These are phyloP conservation scores for Globisporangium uncinulatum DNA, from an alignment of 352 stramenopile species.

Conservation along the genomic window DNA sequence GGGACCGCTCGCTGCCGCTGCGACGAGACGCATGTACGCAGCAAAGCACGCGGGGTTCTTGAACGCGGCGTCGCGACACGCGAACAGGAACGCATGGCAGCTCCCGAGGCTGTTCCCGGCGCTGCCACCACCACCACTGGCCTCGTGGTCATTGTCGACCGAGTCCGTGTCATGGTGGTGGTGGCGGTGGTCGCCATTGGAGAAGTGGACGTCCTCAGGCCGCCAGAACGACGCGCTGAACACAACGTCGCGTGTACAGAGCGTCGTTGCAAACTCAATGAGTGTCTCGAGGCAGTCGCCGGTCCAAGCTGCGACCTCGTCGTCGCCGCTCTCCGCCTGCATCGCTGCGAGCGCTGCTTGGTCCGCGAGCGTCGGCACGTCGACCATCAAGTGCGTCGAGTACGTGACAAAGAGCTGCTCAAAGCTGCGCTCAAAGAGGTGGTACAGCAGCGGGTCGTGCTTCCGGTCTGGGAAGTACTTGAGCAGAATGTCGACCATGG, in stretches of 20 bases:
- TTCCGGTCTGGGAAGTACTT: conserved; percentile 75
- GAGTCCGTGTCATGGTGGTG: conserved; percentile 26
- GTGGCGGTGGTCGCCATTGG: not conserved
- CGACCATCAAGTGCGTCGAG: conserved; percentile 74
- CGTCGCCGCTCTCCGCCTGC: conserved; percentile 54
- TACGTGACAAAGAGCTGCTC: conserved; percentile 67
- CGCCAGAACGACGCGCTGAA: conserved; percentile 72
- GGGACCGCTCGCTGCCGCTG: conserved; percentile 51
- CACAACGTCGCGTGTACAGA: conserved; percentile 46
- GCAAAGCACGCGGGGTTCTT: conserved; percentile 72
- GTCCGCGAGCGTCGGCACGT: conserved; percentile 68
- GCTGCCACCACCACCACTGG: conserved; percentile 5
- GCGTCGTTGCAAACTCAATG: conserved; percentile 60
- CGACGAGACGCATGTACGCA: conserved; percentile 73
- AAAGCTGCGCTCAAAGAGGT: conserved; percentile 66
- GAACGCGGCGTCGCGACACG: conserved; percentile 63
- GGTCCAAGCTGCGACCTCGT: conserved; percentile 53
- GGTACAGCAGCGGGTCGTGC: conserved; percentile 61
- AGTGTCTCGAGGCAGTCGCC: conserved; percentile 77
- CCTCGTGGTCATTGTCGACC: conserved; percentile 24
- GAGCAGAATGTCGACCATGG: conserved; percentile 59
- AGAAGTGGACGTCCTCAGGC: conserved; percentile 17
- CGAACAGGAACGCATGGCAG: conserved; percentile 58
- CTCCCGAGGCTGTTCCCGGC: conserved; percentile 24
- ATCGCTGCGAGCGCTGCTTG: conserved; percentile 58